A percentile compares a stretch with the other conserved stretches of the same genome.
Evolutionary conservation across 495 filamentous ascomycete genomes (phyloP).

Genomic region (Beverwykella pulmonaria): DNA sequence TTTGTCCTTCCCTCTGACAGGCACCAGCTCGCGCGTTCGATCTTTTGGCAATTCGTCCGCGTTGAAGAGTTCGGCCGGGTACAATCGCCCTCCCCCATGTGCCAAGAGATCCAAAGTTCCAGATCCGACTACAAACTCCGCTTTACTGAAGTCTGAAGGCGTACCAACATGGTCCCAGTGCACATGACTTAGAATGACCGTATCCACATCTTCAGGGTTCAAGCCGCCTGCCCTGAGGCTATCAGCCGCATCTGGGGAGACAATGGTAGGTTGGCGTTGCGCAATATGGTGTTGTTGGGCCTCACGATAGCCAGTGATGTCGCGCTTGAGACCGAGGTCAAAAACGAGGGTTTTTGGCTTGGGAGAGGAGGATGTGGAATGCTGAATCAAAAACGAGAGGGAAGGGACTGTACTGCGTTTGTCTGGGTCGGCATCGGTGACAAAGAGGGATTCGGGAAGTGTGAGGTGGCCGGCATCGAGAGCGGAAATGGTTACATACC

Average conservation of each 20-base stretch:
- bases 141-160: constrained; percentile 49
- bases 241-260: constrained; percentile 46
- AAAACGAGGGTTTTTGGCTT: constrained; percentile 48
- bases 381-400: constrained; percentile 43
- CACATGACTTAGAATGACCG: constrained; percentile 54
- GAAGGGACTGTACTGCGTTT: constrained; percentile 44
- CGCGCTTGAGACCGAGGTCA: constrained; percentile 54
- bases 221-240: constrained; percentile 45
- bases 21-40: constrained; percentile 42
- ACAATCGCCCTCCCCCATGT: constrained; percentile 39
- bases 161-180: constrained; percentile 59
- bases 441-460: constrained; percentile 43
- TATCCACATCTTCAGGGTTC: constrained; percentile 45
- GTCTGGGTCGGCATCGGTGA: constrained; percentile 38
- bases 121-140: constrained; percentile 53
- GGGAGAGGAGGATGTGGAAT: constrained; percentile 30
- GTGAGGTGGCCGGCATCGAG: constrained; percentile 46
- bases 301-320: constrained; percentile 47
- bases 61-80: constrained; percentile 44
- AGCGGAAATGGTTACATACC: constrained; percentile 44
- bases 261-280: constrained; percentile 46
- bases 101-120: constrained; percentile 50
- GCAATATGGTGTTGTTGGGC: constrained; percentile 48
- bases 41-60: constrained; percentile 41
- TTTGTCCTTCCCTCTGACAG: constrained; percentile 45